phyloP scores from a whole-genome alignment of 805 yeast species.

The Metschnikowia vanudenii region DNA sequence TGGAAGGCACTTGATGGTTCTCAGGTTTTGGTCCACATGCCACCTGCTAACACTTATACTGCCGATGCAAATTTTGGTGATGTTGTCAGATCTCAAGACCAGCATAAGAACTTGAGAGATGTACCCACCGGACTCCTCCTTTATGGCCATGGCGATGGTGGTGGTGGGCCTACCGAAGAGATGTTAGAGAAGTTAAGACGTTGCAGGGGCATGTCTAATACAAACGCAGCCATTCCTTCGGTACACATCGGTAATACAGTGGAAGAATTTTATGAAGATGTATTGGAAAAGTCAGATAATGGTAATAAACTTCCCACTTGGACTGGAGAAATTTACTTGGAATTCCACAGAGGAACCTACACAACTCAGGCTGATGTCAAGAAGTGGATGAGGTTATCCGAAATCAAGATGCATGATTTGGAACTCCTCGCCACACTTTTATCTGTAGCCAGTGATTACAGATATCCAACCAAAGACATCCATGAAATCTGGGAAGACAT shows the following conservation, averaged over 20 bases:
- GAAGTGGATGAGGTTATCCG: slow-evolving; percentile 72
- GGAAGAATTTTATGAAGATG: slow-evolving; percentile 72
- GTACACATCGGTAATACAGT: slow-evolving; percentile 76
- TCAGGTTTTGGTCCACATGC: slow-evolving; percentile 95
- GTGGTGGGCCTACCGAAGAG: slow-evolving; percentile 95
- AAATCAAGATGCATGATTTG: slow-evolving; percentile 76
- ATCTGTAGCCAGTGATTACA: slow-evolving; percentile 53
- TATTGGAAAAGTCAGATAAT: slow-evolving; percentile 58
- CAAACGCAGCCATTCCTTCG: slow-evolving; percentile 76
- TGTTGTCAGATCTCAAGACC: slow-evolving; percentile 72
- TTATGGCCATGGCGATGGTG: slow-evolving; percentile 97
- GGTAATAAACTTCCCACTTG: slow-evolving; percentile 78
- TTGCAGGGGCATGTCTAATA: slow-evolving; percentile 82
- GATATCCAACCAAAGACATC: slow-evolving; percentile 70
- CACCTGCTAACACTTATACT: slow-evolving; percentile 94
- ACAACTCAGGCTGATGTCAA: slow-evolving; percentile 91
- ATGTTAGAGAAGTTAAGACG: slow-evolving; percentile 92
- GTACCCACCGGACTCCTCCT: slow-evolving; percentile 79
- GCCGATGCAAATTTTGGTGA: slow-evolving; percentile 93
- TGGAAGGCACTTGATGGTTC: slow-evolving; percentile 96
- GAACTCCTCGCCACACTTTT: slow-evolving; percentile 81
- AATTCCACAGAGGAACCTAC: slow-evolving; percentile 95
- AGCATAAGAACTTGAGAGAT: slow-evolving; percentile 80
- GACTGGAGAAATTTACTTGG: slow-evolving; percentile 92
- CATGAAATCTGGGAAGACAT: slow-evolving; percentile 84